Evolutionary conservation across 2,329 filamentous ascomycete genomes (phyloP).

Genomic region (Gremmenia infestans): DNA sequence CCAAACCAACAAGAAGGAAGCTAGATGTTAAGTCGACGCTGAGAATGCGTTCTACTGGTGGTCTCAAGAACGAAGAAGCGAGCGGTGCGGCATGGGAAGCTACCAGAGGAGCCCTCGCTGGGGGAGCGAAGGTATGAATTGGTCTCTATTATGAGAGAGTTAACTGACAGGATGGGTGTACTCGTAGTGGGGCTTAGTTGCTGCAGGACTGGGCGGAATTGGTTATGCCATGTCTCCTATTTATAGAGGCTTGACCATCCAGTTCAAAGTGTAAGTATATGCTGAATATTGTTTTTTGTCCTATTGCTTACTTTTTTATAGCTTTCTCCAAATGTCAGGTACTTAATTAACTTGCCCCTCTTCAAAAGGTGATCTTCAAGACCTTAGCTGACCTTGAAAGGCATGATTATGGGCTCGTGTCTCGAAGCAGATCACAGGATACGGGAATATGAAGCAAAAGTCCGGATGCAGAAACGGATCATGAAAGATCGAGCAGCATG

Average conservation of each 20-base stretch:
- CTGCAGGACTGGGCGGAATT: constrained; percentile 56
- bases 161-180: not conserved
- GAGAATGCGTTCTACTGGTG: constrained; percentile 48
- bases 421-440: constrained; percentile 69
- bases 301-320: constrained; percentile 31
- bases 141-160: not conserved
- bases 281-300: constrained; percentile 25
- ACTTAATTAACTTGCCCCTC: not conserved
- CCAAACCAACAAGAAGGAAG: not conserved
- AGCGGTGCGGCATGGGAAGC: constrained; percentile 68
- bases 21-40: not conserved
- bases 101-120: constrained; percentile 58
- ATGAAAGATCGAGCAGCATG: constrained; percentile 62
- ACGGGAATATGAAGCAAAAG: constrained; percentile 58
- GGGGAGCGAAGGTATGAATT: constrained; percentile 55
- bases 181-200: constrained; percentile 57
- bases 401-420: constrained; percentile 72
- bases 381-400: constrained; percentile 10
- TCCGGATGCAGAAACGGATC: constrained; percentile 61
- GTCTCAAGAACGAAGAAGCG: constrained; percentile 60
- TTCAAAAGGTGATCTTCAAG: not conserved
- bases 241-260: constrained; percentile 66
- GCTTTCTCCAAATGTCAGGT: constrained; percentile 78
- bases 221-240: constrained; percentile 64
- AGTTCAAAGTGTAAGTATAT: constrained; percentile 72